Percentiles rank a stretch among this genome's conserved stretches.
Conservation (phyloP, 1,284 basidiomycete genomes). For the Mycena sp. region DNA sequence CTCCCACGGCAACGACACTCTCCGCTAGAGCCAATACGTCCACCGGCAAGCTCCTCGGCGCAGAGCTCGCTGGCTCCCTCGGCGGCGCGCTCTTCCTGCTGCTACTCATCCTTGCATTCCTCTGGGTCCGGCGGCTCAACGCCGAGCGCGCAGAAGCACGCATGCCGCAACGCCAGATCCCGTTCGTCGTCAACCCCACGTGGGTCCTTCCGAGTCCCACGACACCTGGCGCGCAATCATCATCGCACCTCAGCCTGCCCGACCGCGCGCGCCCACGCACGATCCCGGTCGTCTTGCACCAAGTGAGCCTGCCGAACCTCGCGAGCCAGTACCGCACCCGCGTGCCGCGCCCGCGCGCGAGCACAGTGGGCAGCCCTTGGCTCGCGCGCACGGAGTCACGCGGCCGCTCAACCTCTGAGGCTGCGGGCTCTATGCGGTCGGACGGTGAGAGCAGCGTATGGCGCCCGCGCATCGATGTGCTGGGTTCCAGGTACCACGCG, state of each 20-base stretch:
- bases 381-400: slow-evolving; percentile 9
- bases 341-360: slow-evolving; percentile 22
- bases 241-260: slow-evolving; percentile 24
- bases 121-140: slow-evolving; percentile 10
- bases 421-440: too few species aligned
- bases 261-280: slow-evolving; percentile 24
- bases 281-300: slow-evolving; percentile 6
- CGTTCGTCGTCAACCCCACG: slow-evolving; percentile 26
- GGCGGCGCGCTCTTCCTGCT: slow-evolving; percentile 16
- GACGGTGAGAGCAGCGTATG: too few species aligned
- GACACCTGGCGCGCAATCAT: background rate
- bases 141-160: background rate
- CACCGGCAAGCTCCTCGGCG: slow-evolving; percentile 6
- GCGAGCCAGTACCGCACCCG: slow-evolving; percentile 12
- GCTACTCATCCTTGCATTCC: background rate
- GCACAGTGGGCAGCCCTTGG: slow-evolving; percentile 2
- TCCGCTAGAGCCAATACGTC: background rate
- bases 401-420: too few species aligned
- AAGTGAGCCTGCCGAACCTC: slow-evolving; percentile 23
- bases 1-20: background rate
- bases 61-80: slow-evolving; percentile 20
- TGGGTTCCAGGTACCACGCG: too few species aligned
- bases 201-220: slow-evolving; percentile 20
- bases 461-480: too few species aligned
- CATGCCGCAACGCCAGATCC: slow-evolving; percentile 9